Evolutionary conservation across 345 rosid species (phyloP).

Genomic region (Eucalyptus caleyi): DNA sequence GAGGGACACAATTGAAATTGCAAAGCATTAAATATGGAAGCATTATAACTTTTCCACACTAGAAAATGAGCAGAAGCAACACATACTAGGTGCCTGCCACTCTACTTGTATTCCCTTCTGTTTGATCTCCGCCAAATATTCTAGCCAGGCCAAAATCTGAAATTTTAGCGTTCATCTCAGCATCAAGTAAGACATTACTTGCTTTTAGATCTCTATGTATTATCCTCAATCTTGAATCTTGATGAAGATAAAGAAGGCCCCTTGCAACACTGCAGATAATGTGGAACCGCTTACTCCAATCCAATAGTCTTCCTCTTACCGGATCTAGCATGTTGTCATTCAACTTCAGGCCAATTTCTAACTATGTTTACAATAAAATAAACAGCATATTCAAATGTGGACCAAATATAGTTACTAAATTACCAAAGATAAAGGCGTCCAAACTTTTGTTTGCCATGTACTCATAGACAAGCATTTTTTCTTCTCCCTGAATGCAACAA

Average conservation of each 20-base stretch:
- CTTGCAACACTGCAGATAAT: slow-evolving; percentile 31
- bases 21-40: not conserved
- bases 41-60: not conserved
- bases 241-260: slow-evolving; percentile 34
- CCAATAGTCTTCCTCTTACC: slow-evolving; percentile 4
- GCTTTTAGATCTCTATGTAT: slow-evolving; percentile 40
- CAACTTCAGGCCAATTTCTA: not conserved
- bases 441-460: slow-evolving; percentile 9
- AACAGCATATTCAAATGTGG: not conserved
- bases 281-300: slow-evolving; percentile 16
- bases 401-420: not conserved
- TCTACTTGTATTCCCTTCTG: slow-evolving; percentile 21
- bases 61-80: not conserved
- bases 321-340: slow-evolving; percentile 7
- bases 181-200: slow-evolving; percentile 29
- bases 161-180: slow-evolving; percentile 24
- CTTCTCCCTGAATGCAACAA: not conserved
- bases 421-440: slow-evolving; percentile 14
- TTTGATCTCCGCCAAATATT: slow-evolving; percentile 24
- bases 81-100: slow-evolving; percentile 52
- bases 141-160: slow-evolving; percentile 52
- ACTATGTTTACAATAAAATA: not conserved
- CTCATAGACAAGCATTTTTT: not conserved
- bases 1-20: not conserved
- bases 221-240: slow-evolving; percentile 41